Evolutionary conservation across 2,329 filamentous ascomycete species (phyloP), one percentile per base, ranked within the genome.

Genomic region (Aspergillus pseudoviridinutans): DNA sequence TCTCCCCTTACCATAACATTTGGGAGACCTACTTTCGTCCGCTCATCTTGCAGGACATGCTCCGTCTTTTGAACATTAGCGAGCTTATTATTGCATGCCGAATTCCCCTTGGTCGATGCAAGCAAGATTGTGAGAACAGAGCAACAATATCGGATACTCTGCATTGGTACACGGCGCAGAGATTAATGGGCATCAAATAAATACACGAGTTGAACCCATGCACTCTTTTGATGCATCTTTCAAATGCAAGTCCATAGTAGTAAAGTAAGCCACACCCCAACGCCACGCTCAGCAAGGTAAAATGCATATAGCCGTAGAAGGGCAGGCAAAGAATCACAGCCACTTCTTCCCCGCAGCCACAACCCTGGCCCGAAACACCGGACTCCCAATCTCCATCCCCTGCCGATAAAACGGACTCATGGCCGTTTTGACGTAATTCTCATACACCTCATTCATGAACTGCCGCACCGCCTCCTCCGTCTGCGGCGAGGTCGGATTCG

Each of bases 341-440:
- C 94, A 97, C 76, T 97, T 99, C 78, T 91, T 91, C 64, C 92
- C 94, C 0, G 93, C 93, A 2, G 91, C 91, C 1, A 86, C 87
- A 22, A 99, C 92, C 68, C 90, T 85, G 56, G 84, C 80, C 64
- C 90, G 83, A 73, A 99, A 99, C 1, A 97, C 84, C 0, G 91
- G 89, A 75, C 92, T 97, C 70, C 83, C 86, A 53, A 99, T 87
- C 66, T 90, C 87, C 82, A 89, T 89, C 63, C 96, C 93, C 55
- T 88, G 85, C 54, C 84, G 82, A 79, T 97, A 97, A 74, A 99
- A 99, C 0, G 94, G 94, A 71, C 87, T 97, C 94, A 99, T 97
- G 57, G 92, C 87, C 12, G 92, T 90, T 82, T 99, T 99, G 63
- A 96, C 85, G 88, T 93, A 99, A 65, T 87, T 91, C 77, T 99